phyloP scores from a whole-genome alignment of 106 monocot species.

The Amphibolis antarctica region DNA sequence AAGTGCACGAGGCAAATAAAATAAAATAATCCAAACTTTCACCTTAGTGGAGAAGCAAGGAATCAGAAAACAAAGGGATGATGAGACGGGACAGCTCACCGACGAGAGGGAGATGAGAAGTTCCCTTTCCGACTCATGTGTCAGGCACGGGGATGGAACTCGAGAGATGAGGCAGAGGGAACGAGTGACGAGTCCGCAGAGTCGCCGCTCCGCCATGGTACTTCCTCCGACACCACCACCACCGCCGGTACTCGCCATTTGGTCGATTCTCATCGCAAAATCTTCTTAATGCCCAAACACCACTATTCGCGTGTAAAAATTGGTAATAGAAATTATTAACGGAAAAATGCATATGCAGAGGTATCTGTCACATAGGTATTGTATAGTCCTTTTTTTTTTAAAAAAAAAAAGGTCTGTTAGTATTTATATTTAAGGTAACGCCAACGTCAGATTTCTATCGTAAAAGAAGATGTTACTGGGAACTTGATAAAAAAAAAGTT shows the following conservation, averaged over 20 bases:
- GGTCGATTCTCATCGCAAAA: no score
- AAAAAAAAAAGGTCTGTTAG: no score
- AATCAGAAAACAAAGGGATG: background rate
- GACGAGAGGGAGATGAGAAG: slow-evolving; percentile 44
- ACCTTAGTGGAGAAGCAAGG: background rate
- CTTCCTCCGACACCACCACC: background rate
- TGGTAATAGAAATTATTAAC: no score
- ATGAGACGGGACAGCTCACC: slow-evolving; percentile 11
- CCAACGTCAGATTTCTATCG: no score
- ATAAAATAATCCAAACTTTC: background rate
- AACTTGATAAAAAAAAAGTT: no score
- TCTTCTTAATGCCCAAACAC: no score
- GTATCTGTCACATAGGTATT: no score
- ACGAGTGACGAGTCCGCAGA: slow-evolving; percentile 31
- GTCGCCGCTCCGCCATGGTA: slow-evolving; percentile 3
- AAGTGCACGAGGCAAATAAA: background rate
- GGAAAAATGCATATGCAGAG: no score
- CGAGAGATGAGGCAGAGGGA: slow-evolving; percentile 11
- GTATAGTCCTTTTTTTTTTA: no score
- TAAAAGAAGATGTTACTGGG: no score
- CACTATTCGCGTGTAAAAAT: no score
- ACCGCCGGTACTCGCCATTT: background rate
- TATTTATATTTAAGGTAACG: no score
- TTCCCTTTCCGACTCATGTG: slow-evolving; percentile 35
- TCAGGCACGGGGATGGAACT: slow-evolving; percentile 5